Evolutionary conservation across 345 rosid species (phyloP).

Genomic region (Streptanthus diversifolius): DNA sequence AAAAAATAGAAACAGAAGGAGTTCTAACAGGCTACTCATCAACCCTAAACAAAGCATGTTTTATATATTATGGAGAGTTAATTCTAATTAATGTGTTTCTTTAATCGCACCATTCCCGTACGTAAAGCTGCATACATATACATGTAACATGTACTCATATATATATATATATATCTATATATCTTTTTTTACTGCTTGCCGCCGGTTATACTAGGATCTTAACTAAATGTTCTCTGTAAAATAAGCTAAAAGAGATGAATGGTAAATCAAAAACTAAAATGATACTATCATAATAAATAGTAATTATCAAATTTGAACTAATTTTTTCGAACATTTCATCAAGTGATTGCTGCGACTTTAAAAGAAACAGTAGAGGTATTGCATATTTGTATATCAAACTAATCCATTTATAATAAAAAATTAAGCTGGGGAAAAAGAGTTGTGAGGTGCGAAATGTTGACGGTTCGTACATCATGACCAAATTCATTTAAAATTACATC

Average conservation of each 20-base stretch:
- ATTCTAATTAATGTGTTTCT: conserved; percentile 14
- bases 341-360: neutral
- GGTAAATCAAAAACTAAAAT: neutral
- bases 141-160: neutral
- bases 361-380: neutral
- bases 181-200: too few species aligned
- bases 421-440: neutral
- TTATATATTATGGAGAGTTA: conserved; percentile 29
- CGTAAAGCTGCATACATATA: neutral
- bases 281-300: neutral
- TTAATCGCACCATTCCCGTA: conserved; percentile 8
- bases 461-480: neutral
- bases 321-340: neutral
- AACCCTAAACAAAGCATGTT: conserved; percentile 34
- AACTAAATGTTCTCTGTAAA: neutral
- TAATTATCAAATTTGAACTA: neutral
- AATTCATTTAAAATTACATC: neutral
- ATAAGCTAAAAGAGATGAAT: neutral
- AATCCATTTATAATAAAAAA: too few species aligned
- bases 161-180: neutral
- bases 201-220: neutral
- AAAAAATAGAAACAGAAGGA: conserved; percentile 30
- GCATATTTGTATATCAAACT: neutral
- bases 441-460: conserved; percentile 2
- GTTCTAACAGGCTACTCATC: conserved; percentile 36